Evolutionary conservation across 2,329 filamentous ascomycete genomes (phyloP).

Genomic region (Microdochium trichocladiopsis): DNA sequence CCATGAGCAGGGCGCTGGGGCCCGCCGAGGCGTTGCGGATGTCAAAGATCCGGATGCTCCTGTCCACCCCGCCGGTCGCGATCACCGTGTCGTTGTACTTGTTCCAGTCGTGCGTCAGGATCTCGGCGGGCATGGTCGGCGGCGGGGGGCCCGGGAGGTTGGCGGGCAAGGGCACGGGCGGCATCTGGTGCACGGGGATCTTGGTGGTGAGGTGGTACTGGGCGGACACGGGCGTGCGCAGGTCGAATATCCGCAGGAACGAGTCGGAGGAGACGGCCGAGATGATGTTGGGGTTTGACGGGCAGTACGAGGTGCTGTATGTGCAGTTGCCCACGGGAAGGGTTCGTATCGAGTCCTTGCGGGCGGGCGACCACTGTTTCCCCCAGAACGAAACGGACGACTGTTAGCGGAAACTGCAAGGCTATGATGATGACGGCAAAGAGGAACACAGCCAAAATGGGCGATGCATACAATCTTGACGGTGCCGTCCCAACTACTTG

Average conservation of each 20-base stretch:
- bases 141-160: constrained; percentile 19
- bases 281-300: constrained; percentile 77
- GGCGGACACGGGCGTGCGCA: constrained; percentile 77
- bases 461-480: constrained; percentile 80
- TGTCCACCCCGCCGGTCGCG: constrained; percentile 85
- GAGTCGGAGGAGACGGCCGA: constrained; percentile 87
- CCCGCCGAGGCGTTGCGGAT: constrained; percentile 69
- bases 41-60: constrained; percentile 83
- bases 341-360: constrained; percentile 68
- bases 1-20: constrained; percentile 66
- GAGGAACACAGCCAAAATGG: too few relatives aligned
- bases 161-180: constrained; percentile 32
- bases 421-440: too few relatives aligned
- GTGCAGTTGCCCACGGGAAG: constrained; percentile 90
- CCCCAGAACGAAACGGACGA: background rate
- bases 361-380: constrained; percentile 72
- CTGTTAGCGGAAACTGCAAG: too few relatives aligned
- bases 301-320: constrained; percentile 86
- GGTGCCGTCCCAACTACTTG: constrained; percentile 92
- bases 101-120: constrained; percentile 97
- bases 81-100: constrained; percentile 85
- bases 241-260: constrained; percentile 83
- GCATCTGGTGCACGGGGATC: constrained; percentile 73
- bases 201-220: constrained; percentile 80
- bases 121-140: constrained; percentile 62